Base-by-base conservation (phyloP, 1,139 yeast genomes). In the Lodderomyces jiufengensis region DNA sequence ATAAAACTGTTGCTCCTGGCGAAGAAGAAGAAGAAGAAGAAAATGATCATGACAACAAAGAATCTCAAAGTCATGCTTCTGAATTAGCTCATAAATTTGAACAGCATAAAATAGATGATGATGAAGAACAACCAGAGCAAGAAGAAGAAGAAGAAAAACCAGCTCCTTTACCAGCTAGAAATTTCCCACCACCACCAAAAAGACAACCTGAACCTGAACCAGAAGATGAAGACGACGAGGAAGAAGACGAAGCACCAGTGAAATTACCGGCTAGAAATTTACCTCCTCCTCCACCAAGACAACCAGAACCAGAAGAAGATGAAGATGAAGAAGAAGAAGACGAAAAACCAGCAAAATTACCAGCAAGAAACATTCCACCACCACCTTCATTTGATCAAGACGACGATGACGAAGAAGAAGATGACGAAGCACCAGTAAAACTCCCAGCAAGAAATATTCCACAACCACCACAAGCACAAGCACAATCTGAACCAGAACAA, bases 401-500 rank as follows among this genome's bases (percentile, higher is more conserved):
- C 10, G 32, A 41, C 34, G 29, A 46, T 28, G 35, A 21, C 12
- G 38, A 31, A 26, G 27, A 77, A 45, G 80, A 78, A 51, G 82
- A 78, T 37, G 81, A 82, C 48, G 83, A 72, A 46, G 78, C 80
- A 51, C 87, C 79, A 44, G 94, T 83, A 52, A 21, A 33, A 5
- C 43, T 49, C 23, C 42, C 50, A 22, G 32, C 43, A 25, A 29
- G 48, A 40, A 37, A 34, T 18, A 45, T 36, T 20, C 48, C 58
- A 14, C 48, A 56, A 29, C 50, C 55, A 21, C 48, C 52, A 11
- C 41, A 57, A 29, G 20, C 20, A 18, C 20, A 18, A 7, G 20
- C 31, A n/a, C 27, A 21, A 21, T 22, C 30, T 10, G 51, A 40
- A 13, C 39, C 55, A 13, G 47, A 54, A 21, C 49, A 57, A 24